Percentiles rank a stretch among this genome's conserved stretches.
These are phyloP conservation scores for Trichoderma sp. DNA, from an alignment of 2,329 filamentous ascomycete genomes.

Conservation along the genomic window DNA sequence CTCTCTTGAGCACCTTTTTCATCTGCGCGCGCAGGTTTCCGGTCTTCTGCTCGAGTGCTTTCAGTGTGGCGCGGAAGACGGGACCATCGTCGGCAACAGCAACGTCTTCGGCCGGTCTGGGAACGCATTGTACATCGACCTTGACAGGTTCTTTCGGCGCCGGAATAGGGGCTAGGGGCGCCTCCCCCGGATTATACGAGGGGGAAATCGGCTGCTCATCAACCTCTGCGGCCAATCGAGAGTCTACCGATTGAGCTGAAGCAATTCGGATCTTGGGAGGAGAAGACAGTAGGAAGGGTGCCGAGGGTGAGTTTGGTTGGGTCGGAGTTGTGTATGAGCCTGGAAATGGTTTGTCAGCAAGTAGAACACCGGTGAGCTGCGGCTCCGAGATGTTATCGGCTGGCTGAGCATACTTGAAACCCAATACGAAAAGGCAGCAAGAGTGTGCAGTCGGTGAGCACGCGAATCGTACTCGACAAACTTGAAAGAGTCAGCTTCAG, in stretches of 20 bases:
- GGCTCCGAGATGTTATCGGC: slow-evolving; percentile 31
- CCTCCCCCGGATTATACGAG: slow-evolving; percentile 45
- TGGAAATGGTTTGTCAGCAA: slow-evolving; percentile 15
- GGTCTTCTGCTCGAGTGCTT: slow-evolving; percentile 93
- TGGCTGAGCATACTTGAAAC: slow-evolving; percentile 67
- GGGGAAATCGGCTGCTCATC: slow-evolving; percentile 62
- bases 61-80: slow-evolving; percentile 94
- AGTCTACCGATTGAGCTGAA: slow-evolving; percentile 86
- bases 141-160: slow-evolving; percentile 62
- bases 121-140: slow-evolving; percentile 78
- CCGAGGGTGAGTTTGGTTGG: slow-evolving; percentile 67
- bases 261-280: slow-evolving; percentile 78
- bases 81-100: slow-evolving; percentile 88
- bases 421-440: slow-evolving; percentile 95
- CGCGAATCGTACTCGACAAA: slow-evolving; percentile 97
- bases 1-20: slow-evolving; percentile 93
- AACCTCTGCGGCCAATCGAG: slow-evolving; percentile 66
- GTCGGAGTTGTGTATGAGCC: slow-evolving; percentile 41
- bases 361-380: slow-evolving; percentile 34
- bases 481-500: slow-evolving; percentile 47
- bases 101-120: slow-evolving; percentile 82
- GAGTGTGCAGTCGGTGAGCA: slow-evolving; percentile 82
- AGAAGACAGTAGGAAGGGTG: slow-evolving; percentile 71
- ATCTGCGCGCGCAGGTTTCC: slow-evolving; percentile 91
- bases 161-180: slow-evolving; percentile 34